Percentiles rank a stretch among this genome's conserved stretches.
Evolutionary conservation across 768 basidiomycete species (phyloP).

Genomic region (Lactarius trivialis): DNA sequence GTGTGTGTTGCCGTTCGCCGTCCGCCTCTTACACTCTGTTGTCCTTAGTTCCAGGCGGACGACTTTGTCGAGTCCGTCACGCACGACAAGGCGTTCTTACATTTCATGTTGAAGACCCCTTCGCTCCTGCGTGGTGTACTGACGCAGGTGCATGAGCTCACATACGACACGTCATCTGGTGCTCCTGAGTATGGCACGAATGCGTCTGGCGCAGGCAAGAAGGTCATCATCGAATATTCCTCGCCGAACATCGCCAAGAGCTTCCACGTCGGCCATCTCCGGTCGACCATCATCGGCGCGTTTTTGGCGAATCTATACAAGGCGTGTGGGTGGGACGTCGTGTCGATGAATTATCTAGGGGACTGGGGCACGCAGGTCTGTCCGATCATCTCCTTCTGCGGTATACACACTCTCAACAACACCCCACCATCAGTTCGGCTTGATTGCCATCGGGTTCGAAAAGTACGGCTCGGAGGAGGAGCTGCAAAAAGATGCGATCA

Average conservation of each 20-base stretch:
- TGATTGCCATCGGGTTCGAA: slow-evolving; percentile 87
- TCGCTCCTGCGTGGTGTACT: slow-evolving; percentile 63
- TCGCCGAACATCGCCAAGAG: slow-evolving; percentile 97
- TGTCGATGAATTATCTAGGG: slow-evolving; percentile 88
- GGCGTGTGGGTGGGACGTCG: slow-evolving; percentile 89
- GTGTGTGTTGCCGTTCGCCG: neutral
- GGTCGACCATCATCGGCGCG: slow-evolving; percentile 98
- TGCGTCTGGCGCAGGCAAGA: slow-evolving; percentile 70
- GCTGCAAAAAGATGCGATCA: slow-evolving; percentile 84
- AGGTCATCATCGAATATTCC: slow-evolving; percentile 84
- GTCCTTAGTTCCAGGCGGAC: slow-evolving; percentile 71
- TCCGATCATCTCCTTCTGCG: neutral
- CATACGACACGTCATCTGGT: slow-evolving; percentile 51
- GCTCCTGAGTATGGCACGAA: slow-evolving; percentile 80
- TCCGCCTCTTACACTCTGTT: neutral
- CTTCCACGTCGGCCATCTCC: slow-evolving; percentile 95
- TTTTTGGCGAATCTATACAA: slow-evolving; percentile 89
- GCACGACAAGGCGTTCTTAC: slow-evolving; percentile 74
- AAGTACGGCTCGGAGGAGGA: slow-evolving; percentile 84
- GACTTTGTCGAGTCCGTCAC: slow-evolving; percentile 66
- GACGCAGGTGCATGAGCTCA: slow-evolving; percentile 66
- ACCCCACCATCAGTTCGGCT: slow-evolving; percentile 51
- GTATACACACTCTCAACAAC: neutral
- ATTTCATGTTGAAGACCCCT: slow-evolving; percentile 64
- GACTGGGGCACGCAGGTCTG: slow-evolving; percentile 97